Evolutionary conservation across 495 filamentous ascomycete species (phyloP).

Genomic region (Parathielavia appendiculata): DNA sequence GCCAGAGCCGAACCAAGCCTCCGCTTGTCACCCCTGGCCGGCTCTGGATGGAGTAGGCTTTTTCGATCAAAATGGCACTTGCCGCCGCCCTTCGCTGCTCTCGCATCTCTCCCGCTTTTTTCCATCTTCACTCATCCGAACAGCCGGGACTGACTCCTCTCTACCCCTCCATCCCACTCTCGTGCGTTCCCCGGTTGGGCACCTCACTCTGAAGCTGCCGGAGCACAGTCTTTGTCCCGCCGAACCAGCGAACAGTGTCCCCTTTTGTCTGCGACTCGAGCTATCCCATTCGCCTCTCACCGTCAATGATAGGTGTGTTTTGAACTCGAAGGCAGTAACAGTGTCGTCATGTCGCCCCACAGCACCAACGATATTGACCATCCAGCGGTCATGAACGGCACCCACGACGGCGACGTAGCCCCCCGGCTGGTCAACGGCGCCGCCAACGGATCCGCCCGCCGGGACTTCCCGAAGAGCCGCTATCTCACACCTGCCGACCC

Average conservation of each 20-base stretch:
- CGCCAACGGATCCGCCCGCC: slow-evolving; percentile 9
- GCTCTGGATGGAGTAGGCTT: background rate
- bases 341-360: slow-evolving; percentile 28
- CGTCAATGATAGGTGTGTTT: background rate
- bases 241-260: background rate
- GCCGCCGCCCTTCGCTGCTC: slow-evolving; percentile 6
- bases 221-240: background rate
- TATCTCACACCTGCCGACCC: slow-evolving; percentile 18
- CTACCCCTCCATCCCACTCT: slow-evolving; percentile 2
- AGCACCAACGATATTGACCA: slow-evolving; percentile 23
- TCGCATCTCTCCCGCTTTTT: background rate
- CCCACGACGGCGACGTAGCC: background rate
- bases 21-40: background rate
- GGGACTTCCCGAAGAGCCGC: slow-evolving; percentile 20
- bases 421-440: slow-evolving; percentile 17
- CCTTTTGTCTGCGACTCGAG: no score
- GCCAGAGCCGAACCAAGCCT: background rate
- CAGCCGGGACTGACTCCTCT: background rate
- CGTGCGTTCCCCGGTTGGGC: background rate
- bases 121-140: background rate
- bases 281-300: background rate
- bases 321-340: background rate
- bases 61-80: slow-evolving; percentile 22
- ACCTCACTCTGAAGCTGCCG: background rate
- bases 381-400: slow-evolving; percentile 9